Conservation (phyloP, 192 early-diverging fungal genomes). For the Fimicolochytrium jonesii region DNA sequence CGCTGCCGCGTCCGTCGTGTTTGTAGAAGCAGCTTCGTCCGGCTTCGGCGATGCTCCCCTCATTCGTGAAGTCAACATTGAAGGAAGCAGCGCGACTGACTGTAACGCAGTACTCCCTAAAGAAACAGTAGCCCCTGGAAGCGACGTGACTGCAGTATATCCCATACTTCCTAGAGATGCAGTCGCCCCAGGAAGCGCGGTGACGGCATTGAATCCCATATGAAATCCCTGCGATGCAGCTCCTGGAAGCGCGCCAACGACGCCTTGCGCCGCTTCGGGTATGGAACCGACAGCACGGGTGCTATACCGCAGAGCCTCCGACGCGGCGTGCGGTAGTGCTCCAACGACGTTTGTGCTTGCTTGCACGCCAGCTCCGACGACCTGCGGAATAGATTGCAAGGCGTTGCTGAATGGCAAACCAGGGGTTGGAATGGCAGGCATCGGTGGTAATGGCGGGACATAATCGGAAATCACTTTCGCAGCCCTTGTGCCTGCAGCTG, state of each 20-base stretch:
- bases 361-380: conserved; percentile 8
- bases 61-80: neutral
- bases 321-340: neutral
- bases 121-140: neutral
- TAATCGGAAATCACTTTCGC: conserved; percentile 27
- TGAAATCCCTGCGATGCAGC: conserved; percentile 8
- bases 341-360: conserved; percentile 5
- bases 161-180: neutral
- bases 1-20: neutral
- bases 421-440: conserved; percentile 19
- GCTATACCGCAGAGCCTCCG: conserved; percentile 5
- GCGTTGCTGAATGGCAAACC: neutral
- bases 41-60: neutral
- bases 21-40: neutral
- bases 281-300: conserved; percentile 17
- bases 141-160: neutral
- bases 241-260: conserved; percentile 7
- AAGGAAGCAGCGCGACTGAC: neutral
- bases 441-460: conserved; percentile 26
- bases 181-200: neutral
- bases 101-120: neutral
- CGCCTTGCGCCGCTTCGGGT: conserved; percentile 18
- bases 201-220: conserved; percentile 1
- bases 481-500: conserved; percentile 34
- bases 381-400: conserved; percentile 14